Evolutionary conservation across 2,329 filamentous ascomycete genomes (phyloP).

Genomic region (Tetracladium maxilliforme): DNA sequence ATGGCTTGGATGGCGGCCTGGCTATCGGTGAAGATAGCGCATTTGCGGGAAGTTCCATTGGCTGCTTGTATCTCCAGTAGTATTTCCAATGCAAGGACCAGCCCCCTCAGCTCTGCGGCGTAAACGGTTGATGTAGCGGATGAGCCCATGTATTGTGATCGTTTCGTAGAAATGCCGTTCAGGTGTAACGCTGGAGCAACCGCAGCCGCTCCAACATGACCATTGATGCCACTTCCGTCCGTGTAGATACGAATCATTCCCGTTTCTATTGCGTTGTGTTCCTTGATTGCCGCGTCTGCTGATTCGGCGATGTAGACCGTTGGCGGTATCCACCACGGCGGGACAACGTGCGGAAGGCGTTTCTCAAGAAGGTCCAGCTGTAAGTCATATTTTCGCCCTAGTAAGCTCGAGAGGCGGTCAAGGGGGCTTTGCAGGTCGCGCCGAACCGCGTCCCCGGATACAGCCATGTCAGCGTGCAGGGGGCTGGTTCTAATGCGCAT

Average conservation of each 20-base stretch:
- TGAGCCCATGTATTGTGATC: conserved; percentile 11
- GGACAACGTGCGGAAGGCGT: conserved; percentile 2
- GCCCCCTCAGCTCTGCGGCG: conserved; percentile 12
- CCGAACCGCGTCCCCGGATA: too few species aligned
- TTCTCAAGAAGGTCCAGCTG: conserved; percentile 1
- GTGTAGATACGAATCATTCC: conserved; percentile 5
- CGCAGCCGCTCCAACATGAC: conserved; percentile 12
- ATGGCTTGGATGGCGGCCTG: conserved; percentile 15
- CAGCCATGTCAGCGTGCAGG: neutral
- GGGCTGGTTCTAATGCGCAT: neutral
- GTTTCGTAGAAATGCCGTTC: conserved; percentile 5
- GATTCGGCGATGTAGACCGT: conserved; percentile 1
- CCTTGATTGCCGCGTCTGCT: conserved; percentile 2
- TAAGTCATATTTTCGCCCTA: neutral
- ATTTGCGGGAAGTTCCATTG: conserved; percentile 6
- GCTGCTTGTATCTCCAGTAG: conserved; percentile 6
- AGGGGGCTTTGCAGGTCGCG: too few species aligned
- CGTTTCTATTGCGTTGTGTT: conserved; percentile 2
- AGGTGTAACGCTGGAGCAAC: conserved; percentile 6
- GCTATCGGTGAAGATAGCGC: conserved; percentile 15
- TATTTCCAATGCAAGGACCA: conserved; percentile 12
- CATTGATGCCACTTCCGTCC: conserved; percentile 11
- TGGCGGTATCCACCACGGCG: conserved; percentile 3
- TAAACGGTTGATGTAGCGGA: conserved; percentile 13
- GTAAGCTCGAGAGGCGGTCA: too few species aligned